A percentile compares a stretch with the other conserved stretches of the same genome.
Conservation (phyloP, 1,139 yeast species). For the Lodderomyces elongisporus region DNA sequence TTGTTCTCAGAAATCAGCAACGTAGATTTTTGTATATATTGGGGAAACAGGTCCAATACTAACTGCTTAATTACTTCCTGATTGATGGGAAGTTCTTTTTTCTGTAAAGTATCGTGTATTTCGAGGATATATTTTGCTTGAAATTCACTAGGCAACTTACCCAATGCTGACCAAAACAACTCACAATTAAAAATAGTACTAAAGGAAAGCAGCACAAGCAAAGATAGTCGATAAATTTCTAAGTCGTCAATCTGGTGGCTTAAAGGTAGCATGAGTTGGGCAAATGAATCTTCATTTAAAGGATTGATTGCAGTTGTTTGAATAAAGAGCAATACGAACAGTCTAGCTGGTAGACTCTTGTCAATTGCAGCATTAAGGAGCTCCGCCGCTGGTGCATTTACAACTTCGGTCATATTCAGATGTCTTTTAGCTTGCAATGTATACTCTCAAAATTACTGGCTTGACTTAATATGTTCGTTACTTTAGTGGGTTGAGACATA, state of each 20-base stretch:
- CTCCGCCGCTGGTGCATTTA: background rate
- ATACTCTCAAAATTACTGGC: too few species aligned
- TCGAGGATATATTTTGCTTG: slow-evolving; percentile 2
- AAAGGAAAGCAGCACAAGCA: slow-evolving; percentile 1
- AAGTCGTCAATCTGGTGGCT: background rate
- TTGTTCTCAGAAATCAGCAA: background rate
- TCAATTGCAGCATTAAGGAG: slow-evolving; percentile 1
- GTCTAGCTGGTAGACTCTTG: background rate
- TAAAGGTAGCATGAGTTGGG: background rate
- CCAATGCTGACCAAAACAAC: slow-evolving; percentile 1
- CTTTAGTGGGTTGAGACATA: too few species aligned
- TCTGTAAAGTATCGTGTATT: background rate
- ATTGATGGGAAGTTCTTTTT: background rate
- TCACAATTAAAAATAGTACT: slow-evolving; percentile 1
- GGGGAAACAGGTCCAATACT: background rate
- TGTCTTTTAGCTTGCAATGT: too few species aligned
- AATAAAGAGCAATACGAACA: slow-evolving; percentile 1
- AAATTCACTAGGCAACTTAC: background rate
- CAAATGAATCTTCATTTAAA: background rate
- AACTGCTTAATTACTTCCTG: background rate
- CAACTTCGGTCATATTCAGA: too few species aligned
- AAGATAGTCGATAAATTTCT: slow-evolving; percentile 1
- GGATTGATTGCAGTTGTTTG: slow-evolving; percentile 1
- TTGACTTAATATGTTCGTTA: too few species aligned
- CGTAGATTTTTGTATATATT: background rate